These are phyloP conservation scores for Angomonas desouzai DNA, from an alignment of 208 protist species.

Conservation along the genomic window DNA sequence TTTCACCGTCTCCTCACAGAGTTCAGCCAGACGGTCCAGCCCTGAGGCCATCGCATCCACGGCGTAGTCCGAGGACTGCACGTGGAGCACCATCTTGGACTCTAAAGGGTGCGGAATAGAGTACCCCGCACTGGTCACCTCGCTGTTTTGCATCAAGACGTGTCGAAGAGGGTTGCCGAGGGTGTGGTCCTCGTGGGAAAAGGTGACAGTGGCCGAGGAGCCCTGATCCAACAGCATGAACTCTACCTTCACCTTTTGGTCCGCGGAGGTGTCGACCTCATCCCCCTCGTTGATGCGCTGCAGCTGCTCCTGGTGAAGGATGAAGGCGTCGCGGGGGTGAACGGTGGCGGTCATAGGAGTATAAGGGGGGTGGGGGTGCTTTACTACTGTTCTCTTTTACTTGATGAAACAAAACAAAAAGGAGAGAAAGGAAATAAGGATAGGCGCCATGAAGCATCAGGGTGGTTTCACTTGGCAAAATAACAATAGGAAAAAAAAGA, in stretches of 20 bases:
- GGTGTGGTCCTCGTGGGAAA: constrained; percentile 91
- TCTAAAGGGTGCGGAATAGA: constrained; percentile 93
- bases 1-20: constrained; percentile 74
- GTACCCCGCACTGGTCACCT: constrained; percentile 88
- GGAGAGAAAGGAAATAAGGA: constrained; percentile 3
- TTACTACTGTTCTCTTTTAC: no score
- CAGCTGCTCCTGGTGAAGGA: constrained; percentile 85
- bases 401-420: no score
- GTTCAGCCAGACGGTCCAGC: constrained; percentile 68
- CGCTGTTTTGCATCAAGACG: constrained; percentile 89
- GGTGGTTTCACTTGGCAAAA: neutral
- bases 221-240: constrained; percentile 76
- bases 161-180: constrained; percentile 90
- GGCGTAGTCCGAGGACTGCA: constrained; percentile 86
- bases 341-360: constrained; percentile 59
- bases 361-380: no score
- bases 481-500: constrained; percentile 2
- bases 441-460: neutral
- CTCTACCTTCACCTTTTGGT: constrained; percentile 87
- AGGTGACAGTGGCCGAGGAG: constrained; percentile 74
- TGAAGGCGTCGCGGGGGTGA: constrained; percentile 78
- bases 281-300: constrained; percentile 87
- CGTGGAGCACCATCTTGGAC: constrained; percentile 90
- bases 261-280: constrained; percentile 86
- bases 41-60: constrained; percentile 79